Evolutionary conservation across 805 yeast species (phyloP), one percentile per base, ranked within the genome.

Genomic region (Ogataea thermomethanolica): DNA sequence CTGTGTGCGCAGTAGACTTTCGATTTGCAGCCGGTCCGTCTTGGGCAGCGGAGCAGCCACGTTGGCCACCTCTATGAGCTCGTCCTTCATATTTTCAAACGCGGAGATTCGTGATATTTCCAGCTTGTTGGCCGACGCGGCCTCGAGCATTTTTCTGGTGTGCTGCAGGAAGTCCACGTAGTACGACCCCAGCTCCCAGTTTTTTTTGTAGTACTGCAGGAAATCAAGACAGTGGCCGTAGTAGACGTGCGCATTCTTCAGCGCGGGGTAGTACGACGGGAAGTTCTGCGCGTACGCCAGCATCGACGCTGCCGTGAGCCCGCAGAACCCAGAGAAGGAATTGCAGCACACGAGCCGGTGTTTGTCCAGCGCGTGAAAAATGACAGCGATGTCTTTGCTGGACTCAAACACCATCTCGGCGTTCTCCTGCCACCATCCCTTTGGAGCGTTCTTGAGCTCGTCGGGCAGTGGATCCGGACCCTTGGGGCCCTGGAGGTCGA

Each of bases 11-110:
- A 47, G 21, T n/a, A 37, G 24, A 17, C 39, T 46, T n/a, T 36
- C 42, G 7, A 48, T 32, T 8, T 31, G 38, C 7, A 48, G 26
- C 25, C 49, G 25, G n/a, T 42, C 44, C 3, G 43, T 15, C 24
- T 41, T 44, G n/a, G 46, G 37, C 3, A 44, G 25, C 6, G 51
- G 51, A 8, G 48, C 51, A 7, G 47, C 41, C 4, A 48, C 46
- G 24, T 48, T 48, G 13, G 51, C 51, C 7, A 44, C 48, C 25
- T 44, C 49, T 13, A 48, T 30, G 21, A 48, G 35, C 39, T 48
- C 45, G 22, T 48, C 51, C 29, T 48, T 48, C 45, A 48, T 42
- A 25, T 43, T 40, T 17, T 48, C 51, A 29, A 48, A 48, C 6
- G 35, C 45, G 4, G 48, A 33, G 8, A 48, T 48, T 33, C 47